Evolutionary conservation across 2,329 filamentous ascomycete species (phyloP).

Genomic region (Dothistroma pini): DNA sequence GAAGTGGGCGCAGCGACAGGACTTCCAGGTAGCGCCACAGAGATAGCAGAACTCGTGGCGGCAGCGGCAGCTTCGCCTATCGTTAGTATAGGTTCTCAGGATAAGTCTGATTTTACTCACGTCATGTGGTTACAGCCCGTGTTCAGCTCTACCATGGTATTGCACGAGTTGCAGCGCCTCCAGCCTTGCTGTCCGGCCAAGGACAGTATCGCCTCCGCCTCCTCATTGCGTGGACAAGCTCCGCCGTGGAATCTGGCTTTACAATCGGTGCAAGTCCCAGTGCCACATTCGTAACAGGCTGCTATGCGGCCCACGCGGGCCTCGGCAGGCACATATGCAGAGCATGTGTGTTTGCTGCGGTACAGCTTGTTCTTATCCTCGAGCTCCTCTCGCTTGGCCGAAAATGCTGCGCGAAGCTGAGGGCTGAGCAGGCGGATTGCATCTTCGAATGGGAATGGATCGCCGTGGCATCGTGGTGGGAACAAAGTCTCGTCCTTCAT

Average conservation of each 20-base stretch:
- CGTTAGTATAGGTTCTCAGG: neutral
- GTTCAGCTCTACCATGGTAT: constrained; percentile 4
- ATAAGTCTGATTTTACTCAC: neutral
- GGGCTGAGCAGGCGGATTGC: neutral
- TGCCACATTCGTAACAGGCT: neutral
- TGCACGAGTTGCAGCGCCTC: constrained; percentile 9
- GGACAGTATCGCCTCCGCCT: neutral
- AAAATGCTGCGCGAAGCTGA: neutral
- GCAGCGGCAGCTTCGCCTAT: constrained; percentile 9
- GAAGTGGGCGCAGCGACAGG: constrained; percentile 8
- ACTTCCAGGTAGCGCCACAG: constrained; percentile 6
- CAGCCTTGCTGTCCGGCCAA: constrained; percentile 8
- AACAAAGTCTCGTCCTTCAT: constrained; percentile 10
- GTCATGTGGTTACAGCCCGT: constrained; percentile 18
- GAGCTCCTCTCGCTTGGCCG: constrained; percentile 12
- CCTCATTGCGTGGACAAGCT: constrained; percentile 7
- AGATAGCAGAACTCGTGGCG: constrained; percentile 15
- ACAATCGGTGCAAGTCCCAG: constrained; percentile 8
- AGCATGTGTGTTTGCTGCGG: constrained; percentile 13
- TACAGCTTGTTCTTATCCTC: constrained; percentile 13
- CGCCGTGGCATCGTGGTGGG: constrained; percentile 14
- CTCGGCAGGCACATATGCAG: constrained; percentile 4
- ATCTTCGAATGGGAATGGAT: neutral
- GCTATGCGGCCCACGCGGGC: neutral
- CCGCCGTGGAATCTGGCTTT: constrained; percentile 2